phyloP scores from a whole-genome alignment of 2,329 filamentous ascomycete genomes.

The Zasmidium cellare region DNA sequence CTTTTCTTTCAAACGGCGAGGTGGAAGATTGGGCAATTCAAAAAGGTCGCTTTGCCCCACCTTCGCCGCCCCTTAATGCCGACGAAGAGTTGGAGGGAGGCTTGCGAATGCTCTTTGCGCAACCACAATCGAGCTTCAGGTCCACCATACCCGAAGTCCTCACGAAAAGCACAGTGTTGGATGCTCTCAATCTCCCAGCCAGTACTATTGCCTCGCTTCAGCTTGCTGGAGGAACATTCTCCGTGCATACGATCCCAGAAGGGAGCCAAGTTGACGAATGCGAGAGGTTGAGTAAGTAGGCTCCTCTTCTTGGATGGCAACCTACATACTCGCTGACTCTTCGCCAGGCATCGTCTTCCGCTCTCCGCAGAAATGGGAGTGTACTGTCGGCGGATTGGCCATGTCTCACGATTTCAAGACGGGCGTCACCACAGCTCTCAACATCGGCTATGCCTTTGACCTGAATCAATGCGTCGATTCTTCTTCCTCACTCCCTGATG shows the following conservation, averaged over 20 bases:
- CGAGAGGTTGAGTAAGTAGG: constrained; percentile 2
- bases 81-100: not conserved
- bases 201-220: constrained; percentile 11
- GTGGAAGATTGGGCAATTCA: not conserved
- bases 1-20: not conserved
- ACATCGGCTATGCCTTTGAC: constrained; percentile 14
- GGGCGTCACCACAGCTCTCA: constrained; percentile 13
- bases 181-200: constrained; percentile 8
- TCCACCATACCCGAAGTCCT: constrained; percentile 2
- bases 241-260: constrained; percentile 3
- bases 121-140: constrained; percentile 6
- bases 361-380: constrained; percentile 18
- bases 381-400: constrained; percentile 10
- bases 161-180: not conserved
- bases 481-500: not conserved
- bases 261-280: not conserved
- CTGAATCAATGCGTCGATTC: not conserved
- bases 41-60: not conserved
- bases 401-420: constrained; percentile 14
- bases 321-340: not conserved
- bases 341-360: constrained; percentile 11
- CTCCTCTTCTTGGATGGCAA: not conserved
- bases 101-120: constrained; percentile 11
- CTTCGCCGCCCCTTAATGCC: not conserved
- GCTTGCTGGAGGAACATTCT: constrained; percentile 7